Evolutionary conservation across 371 early-diverging fungal genomes (phyloP).

Genomic region (Actinomortierella wolfii): DNA sequence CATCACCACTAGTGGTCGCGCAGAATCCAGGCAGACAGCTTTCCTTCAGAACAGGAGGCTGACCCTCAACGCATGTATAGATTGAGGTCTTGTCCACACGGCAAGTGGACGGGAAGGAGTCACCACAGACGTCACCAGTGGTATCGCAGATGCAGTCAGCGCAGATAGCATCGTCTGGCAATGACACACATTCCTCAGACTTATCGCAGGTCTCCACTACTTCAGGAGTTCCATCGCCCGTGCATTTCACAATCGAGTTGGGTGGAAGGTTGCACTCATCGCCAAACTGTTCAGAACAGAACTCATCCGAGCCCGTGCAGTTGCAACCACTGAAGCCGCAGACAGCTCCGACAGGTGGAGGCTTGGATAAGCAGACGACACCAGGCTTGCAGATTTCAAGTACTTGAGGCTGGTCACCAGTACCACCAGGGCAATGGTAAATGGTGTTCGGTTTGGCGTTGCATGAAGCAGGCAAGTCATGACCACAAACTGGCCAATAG

Average conservation of each 20-base stretch:
- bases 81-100: background rate
- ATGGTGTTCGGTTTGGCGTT: constrained; percentile 4
- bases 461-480: constrained; percentile 6
- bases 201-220: constrained; percentile 3
- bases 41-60: background rate
- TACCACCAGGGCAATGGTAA: constrained; percentile 11
- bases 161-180: background rate
- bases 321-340: constrained; percentile 7
- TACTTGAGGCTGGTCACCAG: background rate
- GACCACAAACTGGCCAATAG: constrained; percentile 5
- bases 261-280: background rate
- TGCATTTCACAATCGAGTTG: constrained; percentile 6
- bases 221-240: background rate
- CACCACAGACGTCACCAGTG: constrained; percentile 5
- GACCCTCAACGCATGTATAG: constrained; percentile 4
- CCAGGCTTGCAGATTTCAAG: constrained; percentile 7
- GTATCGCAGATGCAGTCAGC: constrained; percentile 6
- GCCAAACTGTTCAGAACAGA: constrained; percentile 5
- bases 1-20: constrained; percentile 1
- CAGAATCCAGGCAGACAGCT: background rate
- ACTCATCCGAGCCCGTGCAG: constrained; percentile 1
- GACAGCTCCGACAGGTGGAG: background rate
- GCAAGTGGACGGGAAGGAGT: constrained; percentile 2
- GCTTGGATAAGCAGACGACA: background rate
- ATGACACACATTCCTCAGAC: constrained; percentile 6